phyloP scores from a whole-genome alignment of 2,329 filamentous ascomycete genomes.

The Cladobotryum mycophilum region DNA sequence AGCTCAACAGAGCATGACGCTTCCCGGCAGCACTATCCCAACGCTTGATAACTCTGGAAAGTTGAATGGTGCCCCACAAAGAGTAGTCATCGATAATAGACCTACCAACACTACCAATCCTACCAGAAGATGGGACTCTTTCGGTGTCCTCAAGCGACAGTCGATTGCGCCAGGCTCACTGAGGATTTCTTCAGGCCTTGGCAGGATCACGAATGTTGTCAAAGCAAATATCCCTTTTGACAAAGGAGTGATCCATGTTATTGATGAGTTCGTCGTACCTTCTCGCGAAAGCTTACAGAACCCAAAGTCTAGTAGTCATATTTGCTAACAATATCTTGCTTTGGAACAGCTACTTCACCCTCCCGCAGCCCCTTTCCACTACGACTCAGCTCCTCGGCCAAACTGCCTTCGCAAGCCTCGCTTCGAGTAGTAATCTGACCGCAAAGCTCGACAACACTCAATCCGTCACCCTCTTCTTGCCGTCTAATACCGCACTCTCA shows the following conservation, averaged over 20 bases:
- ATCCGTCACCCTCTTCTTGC: not conserved
- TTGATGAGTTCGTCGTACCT: not conserved
- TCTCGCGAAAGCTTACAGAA: no score
- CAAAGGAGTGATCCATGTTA: not conserved
- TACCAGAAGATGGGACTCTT: not conserved
- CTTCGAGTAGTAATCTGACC: not conserved
- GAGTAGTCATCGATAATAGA: not conserved
- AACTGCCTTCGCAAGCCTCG: not conserved
- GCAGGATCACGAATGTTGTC: not conserved
- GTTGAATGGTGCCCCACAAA: not conserved
- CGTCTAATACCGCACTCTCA: not conserved
- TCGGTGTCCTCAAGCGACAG: not conserved
- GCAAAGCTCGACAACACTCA: not conserved
- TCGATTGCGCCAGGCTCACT: not conserved
- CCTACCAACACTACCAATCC: slow-evolving; percentile 1
- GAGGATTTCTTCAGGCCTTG: slow-evolving; percentile 1
- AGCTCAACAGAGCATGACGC: not conserved
- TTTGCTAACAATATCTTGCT: not conserved
- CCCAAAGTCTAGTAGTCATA: not conserved
- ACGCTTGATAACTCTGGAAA: not conserved
- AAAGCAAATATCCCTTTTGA: not conserved
- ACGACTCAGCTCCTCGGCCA: not conserved
- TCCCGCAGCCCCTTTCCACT: not conserved
- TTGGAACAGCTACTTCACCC: not conserved
- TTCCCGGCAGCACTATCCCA: not conserved